Percentiles rank a stretch among this genome's conserved stretches.
These are phyloP conservation scores for Neoboletus subvelutipes DNA, from an alignment of 768 basidiomycete species.

Conservation along the genomic window DNA sequence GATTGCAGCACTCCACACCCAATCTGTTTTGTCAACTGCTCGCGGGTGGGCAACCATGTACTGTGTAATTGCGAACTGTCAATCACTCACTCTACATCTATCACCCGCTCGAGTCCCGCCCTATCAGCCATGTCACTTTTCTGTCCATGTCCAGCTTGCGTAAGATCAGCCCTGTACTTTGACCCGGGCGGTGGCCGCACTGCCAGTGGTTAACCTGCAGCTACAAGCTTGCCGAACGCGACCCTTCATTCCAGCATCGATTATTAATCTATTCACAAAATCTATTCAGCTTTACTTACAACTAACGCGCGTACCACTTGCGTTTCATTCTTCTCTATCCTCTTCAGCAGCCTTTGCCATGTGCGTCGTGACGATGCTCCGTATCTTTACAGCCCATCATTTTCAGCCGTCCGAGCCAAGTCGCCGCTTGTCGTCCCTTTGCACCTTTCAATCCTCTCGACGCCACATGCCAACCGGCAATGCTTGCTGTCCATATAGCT, in stretches of 20 bases:
- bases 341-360: conserved; percentile 2
- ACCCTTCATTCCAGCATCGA: conserved; percentile 9
- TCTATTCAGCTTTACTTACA: background rate
- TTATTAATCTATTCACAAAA: background rate
- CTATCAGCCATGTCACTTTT: background rate
- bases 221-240: conserved; percentile 8
- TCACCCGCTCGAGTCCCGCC: too few species aligned
- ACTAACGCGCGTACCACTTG: background rate
- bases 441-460: background rate
- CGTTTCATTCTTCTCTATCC: conserved; percentile 8
- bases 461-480: conserved; percentile 16
- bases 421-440: background rate
- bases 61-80: conserved; percentile 4
- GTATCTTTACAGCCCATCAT: background rate
- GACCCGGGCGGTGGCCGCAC: background rate
- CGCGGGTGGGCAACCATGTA: too few species aligned
- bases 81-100: background rate
- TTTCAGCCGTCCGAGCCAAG: background rate
- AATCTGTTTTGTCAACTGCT: background rate
- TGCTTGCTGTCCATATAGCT: background rate
- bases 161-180: background rate
- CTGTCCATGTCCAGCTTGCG: background rate
- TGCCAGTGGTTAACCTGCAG: background rate
- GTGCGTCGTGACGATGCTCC: background rate
- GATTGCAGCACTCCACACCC: background rate